These are phyloP conservation scores for Xerocomus nothofagi DNA, from an alignment of 1,284 basidiomycete species.

Conservation along the genomic window DNA sequence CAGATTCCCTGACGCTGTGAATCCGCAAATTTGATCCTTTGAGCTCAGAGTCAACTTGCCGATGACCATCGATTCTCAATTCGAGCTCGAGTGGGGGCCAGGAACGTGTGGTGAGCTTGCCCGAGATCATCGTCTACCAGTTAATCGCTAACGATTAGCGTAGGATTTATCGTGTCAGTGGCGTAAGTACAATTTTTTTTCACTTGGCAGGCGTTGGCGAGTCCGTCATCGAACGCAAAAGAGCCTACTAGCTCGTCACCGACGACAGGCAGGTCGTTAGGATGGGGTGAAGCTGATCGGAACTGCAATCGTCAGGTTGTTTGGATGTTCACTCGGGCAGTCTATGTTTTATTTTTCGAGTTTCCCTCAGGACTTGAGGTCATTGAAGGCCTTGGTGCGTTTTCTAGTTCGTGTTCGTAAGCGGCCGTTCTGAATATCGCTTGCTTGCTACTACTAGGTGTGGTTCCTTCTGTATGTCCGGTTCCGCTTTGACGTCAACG, in stretches of 20 bases:
- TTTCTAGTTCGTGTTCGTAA: background rate
- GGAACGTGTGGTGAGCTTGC: constrained; percentile 6
- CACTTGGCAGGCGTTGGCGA: background rate
- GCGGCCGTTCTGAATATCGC: background rate
- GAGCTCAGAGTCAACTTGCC: background rate
- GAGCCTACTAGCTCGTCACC: too few relatives aligned
- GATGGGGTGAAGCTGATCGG: background rate
- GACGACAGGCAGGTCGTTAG: background rate
- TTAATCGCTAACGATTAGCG: background rate
- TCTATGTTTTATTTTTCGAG: constrained; percentile 9
- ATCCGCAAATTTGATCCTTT: background rate
- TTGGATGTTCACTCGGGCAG: constrained; percentile 9
- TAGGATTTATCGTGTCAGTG: constrained; percentile 8
- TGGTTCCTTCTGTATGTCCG: constrained; percentile 10
- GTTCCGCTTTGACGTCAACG: background rate
- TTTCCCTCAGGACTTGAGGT: constrained; percentile 12
- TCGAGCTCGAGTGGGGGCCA: background rate
- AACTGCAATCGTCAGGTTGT: background rate
- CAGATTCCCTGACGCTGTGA: too few relatives aligned
- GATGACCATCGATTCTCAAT: background rate
- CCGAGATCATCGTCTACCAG: background rate
- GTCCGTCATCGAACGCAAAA: background rate
- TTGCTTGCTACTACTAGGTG: constrained; percentile 1
- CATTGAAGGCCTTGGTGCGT: constrained; percentile 10
- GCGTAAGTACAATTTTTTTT: constrained; percentile 6